Evolutionary conservation across 257 asterid genomes (phyloP).

Genomic region (Ophiorrhiza pumila): DNA sequence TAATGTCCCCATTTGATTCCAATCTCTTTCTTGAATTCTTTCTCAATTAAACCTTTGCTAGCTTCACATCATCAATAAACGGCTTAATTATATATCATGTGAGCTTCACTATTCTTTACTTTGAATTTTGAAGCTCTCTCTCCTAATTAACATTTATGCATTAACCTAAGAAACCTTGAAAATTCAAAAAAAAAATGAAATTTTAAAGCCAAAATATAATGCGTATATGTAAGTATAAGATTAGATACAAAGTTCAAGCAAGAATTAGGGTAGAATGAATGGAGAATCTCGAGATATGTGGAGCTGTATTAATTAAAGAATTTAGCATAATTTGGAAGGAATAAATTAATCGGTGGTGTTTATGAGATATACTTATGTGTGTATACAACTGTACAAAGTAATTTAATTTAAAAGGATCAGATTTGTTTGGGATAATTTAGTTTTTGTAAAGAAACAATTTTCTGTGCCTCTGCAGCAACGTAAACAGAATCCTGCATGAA

Average conservation of each 20-base stretch:
- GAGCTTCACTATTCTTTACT: too few relatives aligned
- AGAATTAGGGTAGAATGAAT: background rate
- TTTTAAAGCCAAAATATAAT: too few relatives aligned
- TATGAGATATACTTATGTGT: background rate
- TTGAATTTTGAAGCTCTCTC: too few relatives aligned
- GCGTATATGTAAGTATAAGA: too few relatives aligned
- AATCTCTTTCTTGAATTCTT: background rate
- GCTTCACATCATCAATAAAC: background rate
- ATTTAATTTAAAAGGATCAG: background rate
- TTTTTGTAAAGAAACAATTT: too few relatives aligned
- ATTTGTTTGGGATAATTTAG: background rate
- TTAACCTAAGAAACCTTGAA: too few relatives aligned
- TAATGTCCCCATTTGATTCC: conserved; percentile 6
- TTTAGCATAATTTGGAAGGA: background rate
- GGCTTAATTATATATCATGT: too few relatives aligned
- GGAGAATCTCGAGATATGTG: background rate
- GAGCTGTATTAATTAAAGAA: background rate
- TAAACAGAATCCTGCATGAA: conserved; percentile 5
- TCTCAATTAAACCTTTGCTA: too few relatives aligned
- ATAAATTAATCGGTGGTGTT: background rate
- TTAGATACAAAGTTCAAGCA: too few relatives aligned
- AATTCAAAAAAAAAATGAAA: too few relatives aligned
- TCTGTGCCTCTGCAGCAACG: background rate
- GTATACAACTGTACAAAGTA: background rate
- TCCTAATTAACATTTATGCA: too few relatives aligned